Evolutionary conservation across 2,329 filamentous ascomycete species (phyloP).

Genomic region (Microsporum canis): DNA sequence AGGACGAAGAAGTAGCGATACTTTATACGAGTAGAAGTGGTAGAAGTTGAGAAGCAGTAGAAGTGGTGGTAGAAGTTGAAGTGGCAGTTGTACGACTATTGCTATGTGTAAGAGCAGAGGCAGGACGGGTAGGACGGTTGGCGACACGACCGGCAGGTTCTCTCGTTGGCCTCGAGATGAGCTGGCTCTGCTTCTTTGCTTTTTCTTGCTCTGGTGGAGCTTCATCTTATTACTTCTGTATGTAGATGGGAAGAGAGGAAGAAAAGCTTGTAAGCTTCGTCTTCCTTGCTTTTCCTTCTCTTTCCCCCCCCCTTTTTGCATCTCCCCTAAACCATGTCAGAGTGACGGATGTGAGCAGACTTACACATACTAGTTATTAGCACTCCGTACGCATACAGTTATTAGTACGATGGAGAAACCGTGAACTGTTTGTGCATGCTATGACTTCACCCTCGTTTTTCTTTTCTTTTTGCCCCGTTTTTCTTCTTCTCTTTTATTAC

Average conservation of each 20-base stretch:
- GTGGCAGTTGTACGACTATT: neutral
- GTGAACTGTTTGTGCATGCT: too few species aligned
- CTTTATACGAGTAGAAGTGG: neutral
- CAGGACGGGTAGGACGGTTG: neutral
- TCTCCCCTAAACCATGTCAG: neutral
- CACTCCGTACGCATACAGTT: too few species aligned
- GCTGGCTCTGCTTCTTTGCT: neutral
- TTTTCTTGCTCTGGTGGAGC: too few species aligned
- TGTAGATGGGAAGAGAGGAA: too few species aligned
- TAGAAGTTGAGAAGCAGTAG: neutral
- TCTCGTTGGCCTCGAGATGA: neutral
- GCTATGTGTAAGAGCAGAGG: neutral
- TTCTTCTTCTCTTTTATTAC: neutral
- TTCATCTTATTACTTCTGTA: too few species aligned
- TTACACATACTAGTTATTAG: too few species aligned
- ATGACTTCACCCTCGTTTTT: neutral
- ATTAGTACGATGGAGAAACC: too few species aligned
- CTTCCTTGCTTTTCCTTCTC: neutral
- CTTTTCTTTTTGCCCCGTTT: neutral
- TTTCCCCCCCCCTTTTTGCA: neutral
- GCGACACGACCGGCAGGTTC: neutral
- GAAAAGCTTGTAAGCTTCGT: neutral
- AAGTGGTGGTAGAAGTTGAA: neutral
- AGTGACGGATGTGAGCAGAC: too few species aligned
- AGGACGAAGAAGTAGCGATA: neutral